Conservation (phyloP, 768 basidiomycete genomes). For the Candolleomyces aberdarensis region DNA sequence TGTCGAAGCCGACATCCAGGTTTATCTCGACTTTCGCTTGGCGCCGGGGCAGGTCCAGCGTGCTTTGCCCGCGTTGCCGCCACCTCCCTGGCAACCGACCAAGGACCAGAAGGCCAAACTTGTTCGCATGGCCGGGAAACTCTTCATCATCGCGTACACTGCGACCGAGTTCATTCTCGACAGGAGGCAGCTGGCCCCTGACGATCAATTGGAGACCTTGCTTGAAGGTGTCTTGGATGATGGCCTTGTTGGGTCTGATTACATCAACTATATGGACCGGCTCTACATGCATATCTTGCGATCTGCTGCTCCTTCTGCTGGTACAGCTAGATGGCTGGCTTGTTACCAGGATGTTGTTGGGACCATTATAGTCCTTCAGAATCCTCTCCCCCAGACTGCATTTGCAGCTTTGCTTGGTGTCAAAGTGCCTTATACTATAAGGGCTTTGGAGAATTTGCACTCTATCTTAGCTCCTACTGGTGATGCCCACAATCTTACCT, state of each 20-base stretch:
- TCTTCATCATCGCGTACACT: background rate
- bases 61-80: background rate
- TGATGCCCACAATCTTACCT: background rate
- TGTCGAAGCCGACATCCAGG: background rate
- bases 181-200: background rate
- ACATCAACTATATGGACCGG: background rate
- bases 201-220: background rate
- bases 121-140: conserved; percentile 2
- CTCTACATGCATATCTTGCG: background rate
- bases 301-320: background rate
- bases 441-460: background rate
- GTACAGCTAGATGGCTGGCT: background rate
- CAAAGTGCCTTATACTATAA: background rate
- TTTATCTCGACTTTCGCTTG: background rate
- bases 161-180: conserved; percentile 1
- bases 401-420: background rate
- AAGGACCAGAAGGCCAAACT: background rate
- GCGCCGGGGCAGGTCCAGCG: background rate
- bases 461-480: background rate
- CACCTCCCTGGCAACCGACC: background rate
- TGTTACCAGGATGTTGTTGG: conserved; percentile 4
- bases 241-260: background rate
- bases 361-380: background rate
- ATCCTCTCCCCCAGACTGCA: background rate
- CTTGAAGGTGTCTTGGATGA: background rate